phyloP scores from a whole-genome alignment of 1,139 yeast genomes.

The Blastobotrys arbuscula region DNA sequence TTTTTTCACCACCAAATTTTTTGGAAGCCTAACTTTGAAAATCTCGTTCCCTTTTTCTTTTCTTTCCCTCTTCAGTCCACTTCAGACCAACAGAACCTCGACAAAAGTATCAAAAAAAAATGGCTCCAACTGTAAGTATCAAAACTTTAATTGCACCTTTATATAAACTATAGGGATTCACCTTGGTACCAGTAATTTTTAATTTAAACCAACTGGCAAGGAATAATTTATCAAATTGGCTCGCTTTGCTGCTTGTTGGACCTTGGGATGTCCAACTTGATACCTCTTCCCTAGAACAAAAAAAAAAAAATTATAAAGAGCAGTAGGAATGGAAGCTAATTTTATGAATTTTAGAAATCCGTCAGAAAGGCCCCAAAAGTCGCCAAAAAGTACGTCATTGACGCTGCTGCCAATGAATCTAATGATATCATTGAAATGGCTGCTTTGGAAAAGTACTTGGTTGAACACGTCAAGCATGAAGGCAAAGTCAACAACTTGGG shows the following conservation, averaged over 20 bases:
- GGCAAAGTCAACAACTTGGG: slow-evolving; percentile 96
- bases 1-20: background rate
- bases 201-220: background rate
- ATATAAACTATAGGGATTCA: too few species aligned
- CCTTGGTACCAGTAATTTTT: too few species aligned
- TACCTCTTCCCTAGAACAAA: background rate
- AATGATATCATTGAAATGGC: slow-evolving; percentile 94
- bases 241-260: slow-evolving; percentile 25
- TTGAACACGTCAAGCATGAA: slow-evolving; percentile 99
- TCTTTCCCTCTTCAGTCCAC: background rate
- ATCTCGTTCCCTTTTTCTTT: background rate
- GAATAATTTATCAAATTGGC: slow-evolving; percentile 16
- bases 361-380: slow-evolving; percentile 44
- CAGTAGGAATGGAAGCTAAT: slow-evolving; percentile 38
- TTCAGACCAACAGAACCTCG: background rate
- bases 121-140: slow-evolving; percentile 83
- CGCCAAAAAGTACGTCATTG: slow-evolving; percentile 91
- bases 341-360: slow-evolving; percentile 56
- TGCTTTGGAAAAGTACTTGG: slow-evolving; percentile 95
- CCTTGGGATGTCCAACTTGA: slow-evolving; percentile 10
- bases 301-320: slow-evolving; percentile 15
- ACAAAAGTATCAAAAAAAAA: slow-evolving; percentile 38
- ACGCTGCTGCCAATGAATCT: slow-evolving; percentile 96
- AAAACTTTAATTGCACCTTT: too few species aligned
- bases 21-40: background rate